phyloP scores from a whole-genome alignment of 1,139 yeast genomes.

The Geotrichum histeridarum region DNA sequence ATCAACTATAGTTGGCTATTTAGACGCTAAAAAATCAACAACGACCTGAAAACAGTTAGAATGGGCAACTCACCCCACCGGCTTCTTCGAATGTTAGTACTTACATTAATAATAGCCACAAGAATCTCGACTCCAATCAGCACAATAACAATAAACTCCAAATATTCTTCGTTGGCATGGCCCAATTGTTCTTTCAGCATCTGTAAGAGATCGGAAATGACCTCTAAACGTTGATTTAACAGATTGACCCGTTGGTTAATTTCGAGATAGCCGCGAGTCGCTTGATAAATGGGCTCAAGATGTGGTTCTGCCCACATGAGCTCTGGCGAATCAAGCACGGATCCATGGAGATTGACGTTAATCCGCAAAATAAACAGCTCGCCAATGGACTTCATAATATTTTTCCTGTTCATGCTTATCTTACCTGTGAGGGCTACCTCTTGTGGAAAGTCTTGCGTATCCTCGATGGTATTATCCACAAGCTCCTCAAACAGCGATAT shows the following conservation, averaged over 20 bases:
- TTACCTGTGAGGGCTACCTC: constrained; percentile 92
- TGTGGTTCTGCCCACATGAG: constrained; percentile 99
- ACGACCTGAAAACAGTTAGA: background rate
- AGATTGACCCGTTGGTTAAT: constrained; percentile 88
- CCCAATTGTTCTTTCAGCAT: constrained; percentile 97
- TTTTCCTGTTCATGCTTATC: constrained; percentile 88
- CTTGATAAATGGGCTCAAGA: constrained; percentile 92
- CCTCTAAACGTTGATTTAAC: constrained; percentile 86
- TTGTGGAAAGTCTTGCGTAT: constrained; percentile 93
- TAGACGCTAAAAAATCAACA: constrained; percentile 14
- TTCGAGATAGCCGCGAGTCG: constrained; percentile 89
- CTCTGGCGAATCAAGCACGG: constrained; percentile 92
- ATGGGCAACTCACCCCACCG: too few species aligned
- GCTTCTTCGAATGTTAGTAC: too few species aligned
- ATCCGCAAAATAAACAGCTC: constrained; percentile 87
- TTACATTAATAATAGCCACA: constrained; percentile 73
- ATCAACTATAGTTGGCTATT: too few species aligned
- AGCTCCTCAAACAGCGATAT: constrained; percentile 91
- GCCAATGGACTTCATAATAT: constrained; percentile 94
- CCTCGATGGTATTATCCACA: constrained; percentile 93
- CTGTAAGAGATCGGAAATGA: constrained; percentile 83
- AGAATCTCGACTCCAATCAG: constrained; percentile 87
- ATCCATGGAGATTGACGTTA: constrained; percentile 80
- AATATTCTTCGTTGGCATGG: constrained; percentile 77
- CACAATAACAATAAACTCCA: constrained; percentile 89